Base-by-base conservation (phyloP, 441 rosid genomes). In the Isatis lusitanica region DNA sequence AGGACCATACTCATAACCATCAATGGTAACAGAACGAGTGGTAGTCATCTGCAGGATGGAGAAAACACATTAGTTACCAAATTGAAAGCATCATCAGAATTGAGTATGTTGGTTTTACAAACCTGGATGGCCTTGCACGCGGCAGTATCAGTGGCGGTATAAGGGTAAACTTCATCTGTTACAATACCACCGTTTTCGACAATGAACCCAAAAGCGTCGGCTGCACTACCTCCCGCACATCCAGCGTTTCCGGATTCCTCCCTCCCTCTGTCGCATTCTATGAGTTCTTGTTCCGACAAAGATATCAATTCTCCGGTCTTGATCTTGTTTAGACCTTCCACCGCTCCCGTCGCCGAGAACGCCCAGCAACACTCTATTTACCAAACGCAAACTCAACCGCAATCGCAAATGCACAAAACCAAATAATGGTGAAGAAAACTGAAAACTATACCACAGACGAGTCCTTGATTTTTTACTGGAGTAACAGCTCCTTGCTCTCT, bases 291-390 rank as follows among this genome's bases (percentile, higher is more conserved):
- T 70, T 85, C 88, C 2, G 86, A 85, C 73, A 85, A 52, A 21
- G 85, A 70, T 68, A 80, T 26, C 4, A 85, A 56, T 2, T 81
- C 79, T 4, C 85, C 89, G 2, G 85, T 85, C 1, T 58, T 81
- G 9, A 85, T 85, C 81, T 83, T 66, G 81, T 76, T 83, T 56
- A 85, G 71, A 10, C 89, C 86, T 64, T 85, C 89, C 42, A 85
- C 83, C 9, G 85, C 85, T 50, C 67, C 89, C 58, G 79, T 39
- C 0, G 86, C 78, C 5, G 87, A 80, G 63, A 85, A 85, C 13
- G 89, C 89, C 86, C 89, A 85, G 71, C 87, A 83, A 48, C 89
- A 78, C 55, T 85, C 87, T 83, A 26, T 56, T 47, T 9, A 43
- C 16, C 38, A 48, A 60, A 24, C 24, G 16, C 8, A 24, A 7